Conservation (phyloP, 2,329 filamentous ascomycete genomes). For the Cryoendolithus antarcticus region DNA sequence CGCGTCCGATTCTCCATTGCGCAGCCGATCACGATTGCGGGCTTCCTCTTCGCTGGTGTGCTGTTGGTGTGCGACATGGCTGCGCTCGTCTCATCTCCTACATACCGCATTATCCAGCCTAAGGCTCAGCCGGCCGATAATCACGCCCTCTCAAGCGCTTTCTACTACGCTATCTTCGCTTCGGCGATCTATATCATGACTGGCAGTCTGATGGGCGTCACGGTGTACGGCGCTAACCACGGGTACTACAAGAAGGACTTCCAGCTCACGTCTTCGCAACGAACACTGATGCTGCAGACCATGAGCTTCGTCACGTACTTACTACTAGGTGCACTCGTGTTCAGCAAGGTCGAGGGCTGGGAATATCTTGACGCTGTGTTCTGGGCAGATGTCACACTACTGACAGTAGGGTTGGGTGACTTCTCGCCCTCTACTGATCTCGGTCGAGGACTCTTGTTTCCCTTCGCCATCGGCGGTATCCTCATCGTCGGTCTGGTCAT, state of each 20-base stretch:
- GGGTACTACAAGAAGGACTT: constrained; percentile 46
- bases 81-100: constrained; percentile 30
- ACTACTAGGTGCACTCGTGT: constrained; percentile 35
- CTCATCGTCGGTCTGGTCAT: constrained; percentile 45
- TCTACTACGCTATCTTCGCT: constrained; percentile 49
- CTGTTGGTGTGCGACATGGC: constrained; percentile 42
- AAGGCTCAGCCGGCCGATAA: constrained; percentile 14
- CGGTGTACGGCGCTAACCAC: constrained; percentile 41
- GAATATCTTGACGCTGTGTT: constrained; percentile 42
- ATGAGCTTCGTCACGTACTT: constrained; percentile 38
- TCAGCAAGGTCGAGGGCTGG: constrained; percentile 40
- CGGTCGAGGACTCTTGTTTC: constrained; percentile 40
- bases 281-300: constrained; percentile 43
- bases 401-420: constrained; percentile 43
- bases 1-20: constrained; percentile 42
- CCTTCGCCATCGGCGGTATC: constrained; percentile 43
- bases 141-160: constrained; percentile 43
- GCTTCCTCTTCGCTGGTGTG: constrained; percentile 36
- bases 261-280: constrained; percentile 42
- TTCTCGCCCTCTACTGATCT: constrained; percentile 38
- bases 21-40: constrained; percentile 44
- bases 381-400: constrained; percentile 43
- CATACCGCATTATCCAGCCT: constrained; percentile 29
- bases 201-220: constrained; percentile 41
- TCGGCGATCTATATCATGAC: constrained; percentile 45